Evolutionary conservation across 2,329 filamentous ascomycete genomes (phyloP).

Genomic region (Penicillium sp.): DNA sequence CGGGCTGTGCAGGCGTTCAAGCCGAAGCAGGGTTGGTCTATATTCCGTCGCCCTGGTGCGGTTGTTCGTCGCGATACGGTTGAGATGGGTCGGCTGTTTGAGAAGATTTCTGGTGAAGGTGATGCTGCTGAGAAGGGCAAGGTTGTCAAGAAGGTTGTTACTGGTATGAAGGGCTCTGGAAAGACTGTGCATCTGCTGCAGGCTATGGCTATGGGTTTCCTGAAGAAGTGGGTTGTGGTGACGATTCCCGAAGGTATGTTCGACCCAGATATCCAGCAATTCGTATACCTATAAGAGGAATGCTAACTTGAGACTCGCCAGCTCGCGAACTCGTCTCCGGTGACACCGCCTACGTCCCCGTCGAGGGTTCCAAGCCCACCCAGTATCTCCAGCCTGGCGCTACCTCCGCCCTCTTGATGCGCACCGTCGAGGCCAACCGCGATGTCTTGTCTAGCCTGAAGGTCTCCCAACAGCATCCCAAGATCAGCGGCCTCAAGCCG

Average conservation of each 20-base stretch:
- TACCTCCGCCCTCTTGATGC: constrained; percentile 72
- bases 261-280: not conserved
- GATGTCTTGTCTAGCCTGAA: constrained; percentile 61
- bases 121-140: constrained; percentile 37
- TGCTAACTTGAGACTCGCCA: constrained; percentile 40
- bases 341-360: constrained; percentile 76
- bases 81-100: constrained; percentile 68
- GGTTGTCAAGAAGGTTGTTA: constrained; percentile 65
- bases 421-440: constrained; percentile 74
- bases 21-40: constrained; percentile 80
- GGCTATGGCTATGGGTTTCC: constrained; percentile 76
- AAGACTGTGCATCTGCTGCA: constrained; percentile 89
- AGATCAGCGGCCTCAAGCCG: constrained; percentile 63
- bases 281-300: not conserved
- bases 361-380: constrained; percentile 58
- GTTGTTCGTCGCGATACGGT: constrained; percentile 80
- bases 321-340: constrained; percentile 81
- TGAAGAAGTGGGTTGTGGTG: constrained; percentile 87
- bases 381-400: constrained; percentile 80
- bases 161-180: constrained; percentile 74
- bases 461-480: constrained; percentile 59
- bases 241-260: constrained; percentile 82
- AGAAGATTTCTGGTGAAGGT: constrained; percentile 53
- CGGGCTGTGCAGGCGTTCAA: constrained; percentile 89
- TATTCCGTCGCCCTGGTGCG: constrained; percentile 81